These are phyloP conservation scores for Iberis pinnata DNA, from an alignment of 345 rosid species.

Conservation along the genomic window DNA sequence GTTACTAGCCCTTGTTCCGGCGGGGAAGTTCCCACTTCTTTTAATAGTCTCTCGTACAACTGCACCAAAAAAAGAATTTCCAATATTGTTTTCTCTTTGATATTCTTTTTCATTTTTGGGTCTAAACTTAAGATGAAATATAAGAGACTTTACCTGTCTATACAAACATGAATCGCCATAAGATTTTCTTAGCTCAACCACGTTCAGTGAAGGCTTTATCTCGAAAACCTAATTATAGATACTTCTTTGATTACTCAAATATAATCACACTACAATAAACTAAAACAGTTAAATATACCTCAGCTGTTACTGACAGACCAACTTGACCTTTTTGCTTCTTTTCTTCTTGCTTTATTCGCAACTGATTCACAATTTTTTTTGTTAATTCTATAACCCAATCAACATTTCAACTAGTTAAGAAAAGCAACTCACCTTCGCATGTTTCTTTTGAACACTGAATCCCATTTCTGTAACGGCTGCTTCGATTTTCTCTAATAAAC, in stretches of 20 bases:
- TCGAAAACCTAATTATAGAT: constrained; percentile 56
- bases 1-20: constrained; percentile 22
- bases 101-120: too few species aligned
- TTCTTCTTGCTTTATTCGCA: constrained; percentile 62
- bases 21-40: constrained; percentile 49
- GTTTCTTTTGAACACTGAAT: constrained; percentile 68
- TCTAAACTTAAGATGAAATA: not conserved
- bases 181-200: constrained; percentile 81
- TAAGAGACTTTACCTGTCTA: constrained; percentile 52
- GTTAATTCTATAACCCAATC: too few species aligned
- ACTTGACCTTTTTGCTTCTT: constrained; percentile 39
- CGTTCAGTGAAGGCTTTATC: constrained; percentile 66
- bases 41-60: constrained; percentile 66
- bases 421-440: constrained; percentile 72
- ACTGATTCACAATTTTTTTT: too few species aligned
- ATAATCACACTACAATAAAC: not conserved
- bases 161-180: constrained; percentile 64
- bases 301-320: constrained; percentile 66
- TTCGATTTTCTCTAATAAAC: constrained; percentile 75
- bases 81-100: not conserved
- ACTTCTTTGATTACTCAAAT: constrained; percentile 1
- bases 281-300: constrained; percentile 40
- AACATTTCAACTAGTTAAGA: too few species aligned
- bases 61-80: constrained; percentile 32
- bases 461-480: constrained; percentile 68